Conservation (phyloP, 1,284 basidiomycete genomes). For the Trichosporon sp. region DNA sequence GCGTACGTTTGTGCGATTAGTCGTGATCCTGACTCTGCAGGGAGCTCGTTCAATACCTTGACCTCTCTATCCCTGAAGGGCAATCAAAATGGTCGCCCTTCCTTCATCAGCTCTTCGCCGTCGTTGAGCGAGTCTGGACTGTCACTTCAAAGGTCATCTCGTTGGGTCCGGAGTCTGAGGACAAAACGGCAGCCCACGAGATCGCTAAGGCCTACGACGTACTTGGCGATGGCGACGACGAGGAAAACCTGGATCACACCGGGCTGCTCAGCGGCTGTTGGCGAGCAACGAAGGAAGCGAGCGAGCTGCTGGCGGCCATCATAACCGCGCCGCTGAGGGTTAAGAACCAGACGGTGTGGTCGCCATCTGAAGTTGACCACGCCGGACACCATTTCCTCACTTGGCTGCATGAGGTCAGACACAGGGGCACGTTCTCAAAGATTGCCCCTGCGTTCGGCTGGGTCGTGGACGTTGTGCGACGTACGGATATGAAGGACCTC, state of each 20-base stretch:
- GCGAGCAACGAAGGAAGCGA: conserved; percentile 54
- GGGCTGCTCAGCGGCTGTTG: conserved; percentile 53
- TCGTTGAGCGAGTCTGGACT: conserved; percentile 48
- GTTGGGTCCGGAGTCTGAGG: conserved; percentile 32
- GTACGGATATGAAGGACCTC: conserved; percentile 30
- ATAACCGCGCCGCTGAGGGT: conserved; percentile 34
- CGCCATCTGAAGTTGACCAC: conserved; percentile 36
- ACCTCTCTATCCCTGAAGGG: conserved; percentile 23
- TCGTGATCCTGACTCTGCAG: conserved; percentile 20
- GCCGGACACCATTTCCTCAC: conserved; percentile 46
- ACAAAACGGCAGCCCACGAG: conserved; percentile 49
- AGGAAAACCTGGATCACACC: conserved; percentile 43
- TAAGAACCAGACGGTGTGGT: conserved; percentile 41
- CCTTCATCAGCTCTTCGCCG: conserved; percentile 36
- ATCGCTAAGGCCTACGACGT: conserved; percentile 54
- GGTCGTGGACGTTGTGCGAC: conserved; percentile 44
- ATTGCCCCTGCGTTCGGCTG: conserved; percentile 47
- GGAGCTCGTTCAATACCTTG: conserved; percentile 40
- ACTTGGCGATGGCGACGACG: conserved; percentile 41
- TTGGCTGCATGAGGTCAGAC: conserved; percentile 56
- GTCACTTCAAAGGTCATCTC: conserved; percentile 50
- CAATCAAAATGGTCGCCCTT: conserved; percentile 36
- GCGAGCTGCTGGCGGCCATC: conserved; percentile 48
- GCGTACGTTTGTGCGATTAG: conserved; percentile 34
- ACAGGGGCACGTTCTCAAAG: conserved; percentile 54